Evolutionary conservation across 2,329 filamentous ascomycete genomes (phyloP).

Genomic region (Nothomitra cinnamomea): DNA sequence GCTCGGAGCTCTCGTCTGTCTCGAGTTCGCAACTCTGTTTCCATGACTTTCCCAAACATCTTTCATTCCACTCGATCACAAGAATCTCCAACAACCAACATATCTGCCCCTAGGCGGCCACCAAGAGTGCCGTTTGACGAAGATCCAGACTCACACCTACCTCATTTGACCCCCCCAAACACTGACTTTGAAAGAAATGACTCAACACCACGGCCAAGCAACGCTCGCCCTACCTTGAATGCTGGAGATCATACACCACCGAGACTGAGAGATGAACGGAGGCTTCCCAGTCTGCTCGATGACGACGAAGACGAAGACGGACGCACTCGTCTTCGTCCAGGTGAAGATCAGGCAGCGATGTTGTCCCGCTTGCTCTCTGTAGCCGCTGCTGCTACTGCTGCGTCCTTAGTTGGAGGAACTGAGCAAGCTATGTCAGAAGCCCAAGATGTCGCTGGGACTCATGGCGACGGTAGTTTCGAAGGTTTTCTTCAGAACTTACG

Average conservation of each 20-base stretch:
- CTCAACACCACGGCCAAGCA: conserved; percentile 5
- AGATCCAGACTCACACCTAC: conserved; percentile 19
- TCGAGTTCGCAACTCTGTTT: conserved; percentile 10
- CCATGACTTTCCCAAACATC: conserved; percentile 8
- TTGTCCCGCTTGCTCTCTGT: conserved; percentile 44
- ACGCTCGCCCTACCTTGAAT: conserved; percentile 18
- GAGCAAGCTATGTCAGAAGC: conserved; percentile 37
- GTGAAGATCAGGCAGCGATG: conserved; percentile 44
- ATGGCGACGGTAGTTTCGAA: conserved; percentile 44
- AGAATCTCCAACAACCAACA: conserved; percentile 7
- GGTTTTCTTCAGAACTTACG: conserved; percentile 45
- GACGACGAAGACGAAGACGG: conserved; percentile 25
- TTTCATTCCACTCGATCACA: conserved; percentile 6
- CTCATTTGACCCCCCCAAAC: conserved; percentile 23
- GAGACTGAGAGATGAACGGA: conserved; percentile 6
- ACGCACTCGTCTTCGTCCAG: conserved; percentile 33
- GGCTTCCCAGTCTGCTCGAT: conserved; percentile 22
- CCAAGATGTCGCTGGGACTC: conserved; percentile 34
- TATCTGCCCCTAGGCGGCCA: conserved; percentile 17
- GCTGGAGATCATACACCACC: conserved; percentile 7
- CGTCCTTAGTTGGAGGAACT: conserved; percentile 44
- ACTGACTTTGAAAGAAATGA: conserved; percentile 24
- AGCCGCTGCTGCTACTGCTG: conserved; percentile 45
- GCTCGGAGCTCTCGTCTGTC: conserved; percentile 8
- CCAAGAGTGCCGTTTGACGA: conserved; percentile 18